phyloP scores from a whole-genome alignment of 495 filamentous ascomycete genomes.

The Trichocladium uniseriatum region DNA sequence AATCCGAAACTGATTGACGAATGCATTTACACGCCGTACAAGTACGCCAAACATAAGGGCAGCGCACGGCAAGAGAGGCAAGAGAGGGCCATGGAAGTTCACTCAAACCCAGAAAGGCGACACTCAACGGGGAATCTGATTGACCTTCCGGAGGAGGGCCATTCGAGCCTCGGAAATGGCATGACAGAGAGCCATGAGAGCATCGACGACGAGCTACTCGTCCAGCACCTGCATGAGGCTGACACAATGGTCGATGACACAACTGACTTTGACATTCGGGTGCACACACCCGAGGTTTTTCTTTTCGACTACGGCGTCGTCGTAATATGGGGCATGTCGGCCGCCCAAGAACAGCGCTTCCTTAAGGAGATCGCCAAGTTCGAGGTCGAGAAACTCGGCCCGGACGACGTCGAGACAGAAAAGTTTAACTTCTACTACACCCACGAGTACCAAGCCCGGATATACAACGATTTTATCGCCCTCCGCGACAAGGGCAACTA shows the following conservation, averaged over 20 bases:
- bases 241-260: slow-evolving; percentile 24
- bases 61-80: slow-evolving; percentile 22
- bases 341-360: slow-evolving; percentile 74
- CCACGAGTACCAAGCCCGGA: slow-evolving; percentile 88
- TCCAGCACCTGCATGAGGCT: not conserved
- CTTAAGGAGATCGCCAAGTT: slow-evolving; percentile 94
- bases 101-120: slow-evolving; percentile 52
- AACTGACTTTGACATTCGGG: slow-evolving; percentile 58
- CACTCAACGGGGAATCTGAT: slow-evolving; percentile 24
- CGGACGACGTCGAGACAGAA: slow-evolving; percentile 86
- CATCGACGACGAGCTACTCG: slow-evolving; percentile 18
- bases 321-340: slow-evolving; percentile 99
- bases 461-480: slow-evolving; percentile 98
- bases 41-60: slow-evolving; percentile 45
- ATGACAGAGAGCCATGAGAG: not conserved
- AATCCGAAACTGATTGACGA: slow-evolving; percentile 90
- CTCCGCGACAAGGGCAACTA: slow-evolving; percentile 86
- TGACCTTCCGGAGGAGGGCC: slow-evolving; percentile 1
- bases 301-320: slow-evolving; percentile 97
- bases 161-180: slow-evolving; percentile 16
- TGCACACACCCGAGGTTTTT: slow-evolving; percentile 89
- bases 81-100: slow-evolving; percentile 30
- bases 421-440: slow-evolving; percentile 99
- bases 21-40: slow-evolving; percentile 90
- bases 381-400: slow-evolving; percentile 76